Conservation (phyloP, 352 stramenopile genomes). For the Globisporangium abappressorium region DNA sequence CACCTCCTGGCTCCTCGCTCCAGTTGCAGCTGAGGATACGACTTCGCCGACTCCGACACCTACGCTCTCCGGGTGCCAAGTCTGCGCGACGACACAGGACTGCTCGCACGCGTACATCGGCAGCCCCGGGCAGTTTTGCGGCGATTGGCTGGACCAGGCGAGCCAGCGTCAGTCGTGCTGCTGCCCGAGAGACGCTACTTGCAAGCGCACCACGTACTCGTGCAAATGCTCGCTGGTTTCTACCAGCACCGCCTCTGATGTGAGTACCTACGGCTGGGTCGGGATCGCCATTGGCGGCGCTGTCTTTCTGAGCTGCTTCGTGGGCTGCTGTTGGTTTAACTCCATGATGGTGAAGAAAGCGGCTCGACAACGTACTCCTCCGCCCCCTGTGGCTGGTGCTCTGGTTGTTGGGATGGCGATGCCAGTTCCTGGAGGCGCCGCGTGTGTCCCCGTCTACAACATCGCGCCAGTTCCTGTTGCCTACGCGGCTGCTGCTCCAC, state of each 20-base stretch:
- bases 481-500: not conserved
- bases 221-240: slow-evolving; percentile 9
- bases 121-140: slow-evolving; percentile 25
- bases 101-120: slow-evolving; percentile 27
- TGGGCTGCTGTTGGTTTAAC: slow-evolving; percentile 7
- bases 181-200: slow-evolving; percentile 23
- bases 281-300: slow-evolving; percentile 5
- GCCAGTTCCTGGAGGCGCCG: slow-evolving; percentile 3
- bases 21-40: slow-evolving; percentile 1
- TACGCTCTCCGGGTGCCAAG: slow-evolving; percentile 25
- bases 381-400: not conserved
- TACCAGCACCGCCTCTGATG: not conserved
- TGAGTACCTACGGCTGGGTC: slow-evolving; percentile 10
- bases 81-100: slow-evolving; percentile 18
- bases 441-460: not conserved
- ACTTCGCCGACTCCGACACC: not conserved
- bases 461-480: slow-evolving; percentile 3
- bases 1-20: not conserved
- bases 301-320: slow-evolving; percentile 10
- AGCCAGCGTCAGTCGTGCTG: slow-evolving; percentile 26
- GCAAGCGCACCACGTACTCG: slow-evolving; percentile 12
- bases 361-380: not conserved
- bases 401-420: not conserved
- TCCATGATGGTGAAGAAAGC: slow-evolving; percentile 7
- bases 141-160: slow-evolving; percentile 25